Conservation (phyloP, 1,284 basidiomycete species). For the Marasmius fiardii region DNA sequence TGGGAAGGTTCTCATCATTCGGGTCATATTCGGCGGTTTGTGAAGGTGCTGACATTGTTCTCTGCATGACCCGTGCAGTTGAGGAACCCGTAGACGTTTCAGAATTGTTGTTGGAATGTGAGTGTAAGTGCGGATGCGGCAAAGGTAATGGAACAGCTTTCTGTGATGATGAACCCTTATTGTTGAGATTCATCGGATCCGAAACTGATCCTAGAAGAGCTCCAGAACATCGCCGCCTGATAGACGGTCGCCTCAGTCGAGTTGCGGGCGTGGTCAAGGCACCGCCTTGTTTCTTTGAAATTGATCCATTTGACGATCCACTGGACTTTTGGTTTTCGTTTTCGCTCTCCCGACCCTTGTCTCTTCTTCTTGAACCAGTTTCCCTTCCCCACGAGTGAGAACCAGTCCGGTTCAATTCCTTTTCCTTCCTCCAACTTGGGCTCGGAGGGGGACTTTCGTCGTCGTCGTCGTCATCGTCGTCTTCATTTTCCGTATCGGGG, state of each 20-base stretch:
- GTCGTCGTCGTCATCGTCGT: conserved; percentile 7
- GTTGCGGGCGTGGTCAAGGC: conserved; percentile 29
- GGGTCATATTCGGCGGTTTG: conserved; percentile 41
- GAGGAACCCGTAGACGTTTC: conserved; percentile 9
- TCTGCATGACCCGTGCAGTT: conserved; percentile 7
- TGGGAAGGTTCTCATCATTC: conserved; percentile 82
- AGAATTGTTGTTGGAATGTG: conserved; percentile 16
- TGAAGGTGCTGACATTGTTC: conserved; percentile 9
- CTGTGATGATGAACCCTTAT: conserved; percentile 18
- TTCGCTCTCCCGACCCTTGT: conserved; percentile 7
- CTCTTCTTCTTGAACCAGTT: conserved; percentile 14
- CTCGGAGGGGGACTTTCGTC: conserved; percentile 31
- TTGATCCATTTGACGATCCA: conserved; percentile 11
- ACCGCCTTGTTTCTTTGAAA: conserved; percentile 11
- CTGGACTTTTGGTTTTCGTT: neutral
- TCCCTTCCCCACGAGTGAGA: conserved; percentile 16
- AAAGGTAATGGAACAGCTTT: conserved; percentile 22
- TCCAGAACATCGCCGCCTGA: conserved; percentile 22
- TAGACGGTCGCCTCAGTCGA: conserved; percentile 40
- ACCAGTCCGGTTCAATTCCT: neutral
- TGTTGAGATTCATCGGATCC: conserved; percentile 20
- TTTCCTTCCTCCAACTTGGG: conserved; percentile 36
- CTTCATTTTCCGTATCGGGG: conserved; percentile 5
- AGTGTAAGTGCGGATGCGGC: conserved; percentile 34
- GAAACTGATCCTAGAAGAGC: conserved; percentile 21